Evolutionary conservation across 2,329 filamentous ascomycete genomes (phyloP).

Genomic region (Aspergillus pseudotamarii): DNA sequence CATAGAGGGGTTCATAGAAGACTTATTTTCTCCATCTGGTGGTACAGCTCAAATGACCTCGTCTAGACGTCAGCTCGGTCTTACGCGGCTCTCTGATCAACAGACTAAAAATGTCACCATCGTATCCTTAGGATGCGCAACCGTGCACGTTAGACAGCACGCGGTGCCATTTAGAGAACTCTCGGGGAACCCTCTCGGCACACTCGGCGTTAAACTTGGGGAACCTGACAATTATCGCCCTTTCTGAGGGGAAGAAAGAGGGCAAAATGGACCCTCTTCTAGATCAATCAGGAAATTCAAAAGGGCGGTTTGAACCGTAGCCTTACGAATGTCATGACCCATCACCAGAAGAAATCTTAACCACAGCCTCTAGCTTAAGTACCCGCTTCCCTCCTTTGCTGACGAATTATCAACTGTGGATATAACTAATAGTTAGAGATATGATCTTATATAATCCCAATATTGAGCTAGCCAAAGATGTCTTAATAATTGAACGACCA

Average conservation of each 20-base stretch:
- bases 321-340: conserved; percentile 14
- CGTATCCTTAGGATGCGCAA: conserved; percentile 16
- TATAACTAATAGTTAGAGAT: neutral
- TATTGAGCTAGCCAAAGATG: neutral
- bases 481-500: neutral
- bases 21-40: neutral
- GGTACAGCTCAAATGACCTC: conserved; percentile 6
- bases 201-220: neutral
- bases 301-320: conserved; percentile 15
- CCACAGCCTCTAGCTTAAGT: neutral
- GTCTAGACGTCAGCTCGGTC: conserved; percentile 17
- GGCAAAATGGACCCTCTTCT: neutral
- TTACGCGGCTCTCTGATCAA: conserved; percentile 28
- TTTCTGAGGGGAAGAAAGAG: neutral
- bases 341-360: conserved; percentile 4
- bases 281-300: conserved; percentile 8
- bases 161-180: conserved; percentile 6
- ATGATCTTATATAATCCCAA: neutral
- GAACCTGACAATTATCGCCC: neutral
- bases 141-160: conserved; percentile 11
- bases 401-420: conserved; percentile 11
- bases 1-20: neutral
- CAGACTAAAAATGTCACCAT: conserved; percentile 23
- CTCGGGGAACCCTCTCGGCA: conserved; percentile 2
- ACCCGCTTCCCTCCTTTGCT: conserved; percentile 6